These are phyloP conservation scores for Steccherinum ochraceum DNA, from an alignment of 768 basidiomycete genomes.

Conservation along the genomic window DNA sequence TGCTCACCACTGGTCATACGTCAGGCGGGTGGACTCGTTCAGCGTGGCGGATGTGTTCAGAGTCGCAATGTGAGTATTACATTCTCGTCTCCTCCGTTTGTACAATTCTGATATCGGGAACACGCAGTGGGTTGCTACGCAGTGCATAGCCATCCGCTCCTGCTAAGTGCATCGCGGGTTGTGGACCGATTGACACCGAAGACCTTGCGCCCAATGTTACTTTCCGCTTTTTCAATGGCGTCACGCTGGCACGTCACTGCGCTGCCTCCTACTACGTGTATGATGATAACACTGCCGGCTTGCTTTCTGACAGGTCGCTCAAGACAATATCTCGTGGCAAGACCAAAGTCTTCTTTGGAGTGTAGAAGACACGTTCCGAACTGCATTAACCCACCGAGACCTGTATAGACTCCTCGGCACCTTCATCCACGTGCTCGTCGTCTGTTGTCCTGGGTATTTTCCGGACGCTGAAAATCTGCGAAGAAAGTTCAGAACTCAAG, in stretches of 20 bases:
- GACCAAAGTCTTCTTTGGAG: not conserved
- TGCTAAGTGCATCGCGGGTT: not conserved
- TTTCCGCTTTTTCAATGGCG: not conserved
- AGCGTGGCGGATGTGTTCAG: not conserved
- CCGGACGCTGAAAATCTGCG: not conserved
- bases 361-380: not conserved
- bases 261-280: not conserved
- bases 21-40: not conserved
- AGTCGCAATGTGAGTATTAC: not conserved
- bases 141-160: not conserved
- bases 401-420: not conserved
- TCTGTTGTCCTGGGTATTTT: not conserved
- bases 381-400: not conserved
- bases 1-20: not conserved
- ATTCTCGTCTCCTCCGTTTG: not conserved
- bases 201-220: not conserved
- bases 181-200: not conserved
- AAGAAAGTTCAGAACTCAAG: not conserved
- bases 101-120: not conserved
- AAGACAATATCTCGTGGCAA: not conserved
- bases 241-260: not conserved
- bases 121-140: not conserved
- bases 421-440: not conserved
- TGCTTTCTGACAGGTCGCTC: not conserved
- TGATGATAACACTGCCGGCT: not conserved